These are phyloP conservation scores for Pseudogymnoascus sp. DNA, from an alignment of 2,329 filamentous ascomycete genomes.

Conservation along the genomic window DNA sequence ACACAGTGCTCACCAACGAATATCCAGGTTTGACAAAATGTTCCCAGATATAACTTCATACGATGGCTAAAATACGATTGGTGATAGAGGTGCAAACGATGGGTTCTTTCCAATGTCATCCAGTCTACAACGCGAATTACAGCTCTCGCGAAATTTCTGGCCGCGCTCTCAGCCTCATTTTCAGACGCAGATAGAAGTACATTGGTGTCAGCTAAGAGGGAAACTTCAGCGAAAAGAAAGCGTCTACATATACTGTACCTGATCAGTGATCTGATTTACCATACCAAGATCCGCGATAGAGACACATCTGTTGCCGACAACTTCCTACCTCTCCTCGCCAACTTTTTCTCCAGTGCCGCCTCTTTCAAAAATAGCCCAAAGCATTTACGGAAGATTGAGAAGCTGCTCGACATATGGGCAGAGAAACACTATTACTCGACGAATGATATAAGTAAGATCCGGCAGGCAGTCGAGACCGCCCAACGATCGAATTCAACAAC, in stretches of 20 bases:
- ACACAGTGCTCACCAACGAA: constrained; percentile 68
- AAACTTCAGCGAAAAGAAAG: constrained; percentile 55
- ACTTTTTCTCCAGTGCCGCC: constrained; percentile 52
- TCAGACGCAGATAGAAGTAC: constrained; percentile 14
- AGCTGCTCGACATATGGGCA: constrained; percentile 63
- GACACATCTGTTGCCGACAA: constrained; percentile 44
- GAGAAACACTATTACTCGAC: constrained; percentile 52
- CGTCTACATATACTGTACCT: constrained; percentile 71
- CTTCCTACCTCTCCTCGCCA: constrained; percentile 49
- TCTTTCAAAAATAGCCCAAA: constrained; percentile 53
- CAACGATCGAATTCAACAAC: constrained; percentile 23
- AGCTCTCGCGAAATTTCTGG: constrained; percentile 67
- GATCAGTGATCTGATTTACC: constrained; percentile 68
- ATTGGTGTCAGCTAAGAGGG: constrained; percentile 27
- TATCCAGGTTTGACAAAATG: constrained; percentile 66
- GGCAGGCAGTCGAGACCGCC: constrained; percentile 43
- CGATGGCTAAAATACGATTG: constrained; percentile 31
- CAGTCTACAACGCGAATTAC: constrained; percentile 56
- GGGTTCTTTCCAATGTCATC: constrained; percentile 66
- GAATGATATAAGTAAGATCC: constrained; percentile 48
- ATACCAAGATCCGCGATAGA: constrained; percentile 46
- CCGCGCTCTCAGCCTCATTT: constrained; percentile 32
- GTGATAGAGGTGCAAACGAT: constrained; percentile 76
- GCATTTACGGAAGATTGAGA: constrained; percentile 54
- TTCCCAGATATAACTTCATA: constrained; percentile 24